Conservation (phyloP, 306 rosid genomes). For the Alnus glutinosa region DNA sequence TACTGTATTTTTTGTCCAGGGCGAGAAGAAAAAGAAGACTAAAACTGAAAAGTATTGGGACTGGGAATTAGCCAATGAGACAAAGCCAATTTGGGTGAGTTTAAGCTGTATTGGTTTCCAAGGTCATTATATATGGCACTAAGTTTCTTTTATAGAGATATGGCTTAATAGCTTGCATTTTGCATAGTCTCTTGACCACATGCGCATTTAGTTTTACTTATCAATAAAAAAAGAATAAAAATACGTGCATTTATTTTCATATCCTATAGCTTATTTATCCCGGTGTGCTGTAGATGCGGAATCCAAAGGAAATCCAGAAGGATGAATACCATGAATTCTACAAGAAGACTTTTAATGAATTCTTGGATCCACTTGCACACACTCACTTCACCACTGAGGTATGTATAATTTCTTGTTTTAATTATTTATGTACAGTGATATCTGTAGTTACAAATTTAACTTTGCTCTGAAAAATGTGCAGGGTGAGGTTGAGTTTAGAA, state of each 20-base stretch:
- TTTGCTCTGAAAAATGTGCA: constrained; percentile 42
- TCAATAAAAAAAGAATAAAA: no score
- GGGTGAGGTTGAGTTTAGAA: constrained; percentile 98
- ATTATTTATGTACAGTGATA: neutral
- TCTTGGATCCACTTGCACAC: constrained; percentile 85
- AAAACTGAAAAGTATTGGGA: constrained; percentile 98
- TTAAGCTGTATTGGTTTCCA: constrained; percentile 22
- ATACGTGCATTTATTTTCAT: constrained; percentile 3
- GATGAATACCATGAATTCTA: constrained; percentile 92
- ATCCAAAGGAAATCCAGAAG: constrained; percentile 76
- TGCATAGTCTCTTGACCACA: constrained; percentile 7
- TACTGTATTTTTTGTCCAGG: constrained; percentile 47
- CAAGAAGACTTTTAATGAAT: constrained; percentile 83
- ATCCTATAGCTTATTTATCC: constrained; percentile 11
- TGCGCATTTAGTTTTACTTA: constrained; percentile 8
- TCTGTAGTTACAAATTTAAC: neutral
- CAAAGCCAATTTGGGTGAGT: constrained; percentile 99
- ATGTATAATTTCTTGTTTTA: constrained; percentile 12
- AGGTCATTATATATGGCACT: neutral
- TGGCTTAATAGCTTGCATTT: neutral
- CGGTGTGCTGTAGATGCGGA: constrained; percentile 69
- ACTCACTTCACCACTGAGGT: constrained; percentile 98
- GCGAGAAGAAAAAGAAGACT: constrained; percentile 71
- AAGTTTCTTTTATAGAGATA: neutral
- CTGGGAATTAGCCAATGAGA: constrained; percentile 94